A percentile compares a stretch with the other conserved stretches of the same genome.
Evolutionary conservation across 2,329 filamentous ascomycete species (phyloP).

Genomic region (Sporothrix curviconia): DNA sequence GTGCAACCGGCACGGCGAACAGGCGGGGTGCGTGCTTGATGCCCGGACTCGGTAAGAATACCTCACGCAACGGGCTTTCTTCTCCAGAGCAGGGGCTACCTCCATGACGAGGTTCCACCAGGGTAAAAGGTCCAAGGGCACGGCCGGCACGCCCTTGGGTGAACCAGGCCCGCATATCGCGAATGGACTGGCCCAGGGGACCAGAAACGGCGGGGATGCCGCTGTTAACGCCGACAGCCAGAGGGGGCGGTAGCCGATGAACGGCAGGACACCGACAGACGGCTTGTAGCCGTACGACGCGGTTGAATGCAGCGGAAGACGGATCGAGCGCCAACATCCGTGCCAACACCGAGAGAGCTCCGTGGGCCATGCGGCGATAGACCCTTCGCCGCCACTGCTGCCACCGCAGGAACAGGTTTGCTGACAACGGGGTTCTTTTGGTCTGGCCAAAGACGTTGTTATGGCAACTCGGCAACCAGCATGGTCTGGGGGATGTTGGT

Average conservation of each 20-base stretch:
- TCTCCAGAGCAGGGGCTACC: background rate
- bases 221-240: conserved; percentile 17
- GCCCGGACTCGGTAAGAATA: conserved; percentile 13
- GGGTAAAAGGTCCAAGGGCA: conserved; percentile 17
- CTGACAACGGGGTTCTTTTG: conserved; percentile 30
- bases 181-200: conserved; percentile 14
- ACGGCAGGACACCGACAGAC: conserved; percentile 19
- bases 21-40: conserved; percentile 14
- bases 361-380: conserved; percentile 29
- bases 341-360: conserved; percentile 42
- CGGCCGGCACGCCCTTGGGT: conserved; percentile 10
- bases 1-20: conserved; percentile 11
- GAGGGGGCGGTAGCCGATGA: conserved; percentile 18
- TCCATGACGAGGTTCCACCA: conserved; percentile 15
- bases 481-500: conserved; percentile 26
- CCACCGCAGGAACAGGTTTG: conserved; percentile 30
- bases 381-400: conserved; percentile 33
- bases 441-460: conserved; percentile 34
- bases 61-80: conserved; percentile 13
- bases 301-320: conserved; percentile 28
- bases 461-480: conserved; percentile 26
- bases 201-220: conserved; percentile 16
- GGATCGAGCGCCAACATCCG: conserved; percentile 25
- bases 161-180: conserved; percentile 13
- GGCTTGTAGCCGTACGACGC: conserved; percentile 29